phyloP scores from a whole-genome alignment of 192 early-diverging fungal genomes.

The Mortierella antarctica region DNA sequence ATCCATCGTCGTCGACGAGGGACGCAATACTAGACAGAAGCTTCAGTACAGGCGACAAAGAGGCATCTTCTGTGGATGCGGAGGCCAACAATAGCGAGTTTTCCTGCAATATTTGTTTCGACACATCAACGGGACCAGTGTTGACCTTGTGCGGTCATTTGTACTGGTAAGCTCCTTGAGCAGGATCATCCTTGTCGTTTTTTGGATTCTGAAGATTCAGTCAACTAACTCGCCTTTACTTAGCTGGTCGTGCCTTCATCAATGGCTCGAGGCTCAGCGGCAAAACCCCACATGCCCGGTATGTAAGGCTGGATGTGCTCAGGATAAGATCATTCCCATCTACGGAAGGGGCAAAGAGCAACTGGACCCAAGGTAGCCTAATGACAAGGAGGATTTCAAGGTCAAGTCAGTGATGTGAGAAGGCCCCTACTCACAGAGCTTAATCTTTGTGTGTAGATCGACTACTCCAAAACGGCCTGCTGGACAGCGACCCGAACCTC shows the following conservation, averaged over 20 bases:
- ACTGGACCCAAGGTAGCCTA: conserved; percentile 75
- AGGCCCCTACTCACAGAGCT: background rate
- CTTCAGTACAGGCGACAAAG: too few species aligned
- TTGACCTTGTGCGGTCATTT: conserved; percentile 84
- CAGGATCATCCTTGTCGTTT: conserved; percentile 1
- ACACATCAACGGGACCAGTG: conserved; percentile 79
- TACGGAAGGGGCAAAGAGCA: conserved; percentile 84
- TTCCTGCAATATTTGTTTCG: conserved; percentile 69
- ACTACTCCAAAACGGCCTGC: conserved; percentile 78
- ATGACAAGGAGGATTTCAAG: background rate
- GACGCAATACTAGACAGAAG: too few species aligned
- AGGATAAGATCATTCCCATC: conserved; percentile 86
- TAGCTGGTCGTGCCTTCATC: conserved; percentile 76
- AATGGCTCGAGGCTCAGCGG: conserved; percentile 79
- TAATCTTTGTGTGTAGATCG: conserved; percentile 21
- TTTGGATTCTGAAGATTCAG: background rate
- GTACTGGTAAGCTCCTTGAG: conserved; percentile 65
- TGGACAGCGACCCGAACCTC: conserved; percentile 79
- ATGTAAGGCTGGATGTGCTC: conserved; percentile 86
- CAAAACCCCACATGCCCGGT: conserved; percentile 84
- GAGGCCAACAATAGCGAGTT: conserved; percentile 26
- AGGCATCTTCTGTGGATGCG: too few species aligned
- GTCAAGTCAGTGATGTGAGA: background rate
- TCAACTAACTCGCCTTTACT: background rate
- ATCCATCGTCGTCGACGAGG: too few species aligned